Conservation (phyloP, 305 asterid genomes). For the Solanum hybrid region DNA sequence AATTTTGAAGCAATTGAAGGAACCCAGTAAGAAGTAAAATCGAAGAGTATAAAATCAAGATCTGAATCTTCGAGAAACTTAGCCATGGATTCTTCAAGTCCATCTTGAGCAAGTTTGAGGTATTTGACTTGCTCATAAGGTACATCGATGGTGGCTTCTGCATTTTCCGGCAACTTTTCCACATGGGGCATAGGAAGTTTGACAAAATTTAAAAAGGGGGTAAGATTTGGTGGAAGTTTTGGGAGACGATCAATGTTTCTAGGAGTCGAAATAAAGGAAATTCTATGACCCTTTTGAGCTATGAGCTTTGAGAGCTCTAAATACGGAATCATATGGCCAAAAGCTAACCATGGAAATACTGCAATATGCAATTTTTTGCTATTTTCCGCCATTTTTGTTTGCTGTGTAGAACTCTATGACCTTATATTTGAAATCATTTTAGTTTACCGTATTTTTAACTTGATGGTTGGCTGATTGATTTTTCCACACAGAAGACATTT, state of each 20-base stretch:
- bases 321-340: conserved; percentile 52
- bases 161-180: conserved; percentile 23
- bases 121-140: conserved; percentile 11
- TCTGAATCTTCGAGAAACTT: conserved; percentile 20
- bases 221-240: conserved; percentile 20
- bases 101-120: conserved; percentile 44
- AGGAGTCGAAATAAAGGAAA: conserved; percentile 44
- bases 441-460: background rate
- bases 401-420: background rate
- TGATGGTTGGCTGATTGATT: background rate
- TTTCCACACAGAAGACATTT: background rate
- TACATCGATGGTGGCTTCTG: conserved; percentile 38
- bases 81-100: conserved; percentile 17
- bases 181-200: conserved; percentile 17
- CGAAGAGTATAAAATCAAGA: conserved; percentile 38
- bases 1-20: conserved; percentile 23
- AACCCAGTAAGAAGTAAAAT: conserved; percentile 32
- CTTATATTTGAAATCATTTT: background rate
- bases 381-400: background rate
- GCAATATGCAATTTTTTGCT: conserved; percentile 4
- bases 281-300: conserved; percentile 32
- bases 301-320: conserved; percentile 34
- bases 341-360: conserved; percentile 38
- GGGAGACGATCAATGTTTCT: conserved; percentile 51
- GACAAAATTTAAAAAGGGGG: conserved; percentile 13